A percentile compares a stretch with the other conserved stretches of the same genome.
These are phyloP conservation scores for Cryphonectria naterciae DNA, from an alignment of 2,329 filamentous ascomycete genomes.

Conservation along the genomic window DNA sequence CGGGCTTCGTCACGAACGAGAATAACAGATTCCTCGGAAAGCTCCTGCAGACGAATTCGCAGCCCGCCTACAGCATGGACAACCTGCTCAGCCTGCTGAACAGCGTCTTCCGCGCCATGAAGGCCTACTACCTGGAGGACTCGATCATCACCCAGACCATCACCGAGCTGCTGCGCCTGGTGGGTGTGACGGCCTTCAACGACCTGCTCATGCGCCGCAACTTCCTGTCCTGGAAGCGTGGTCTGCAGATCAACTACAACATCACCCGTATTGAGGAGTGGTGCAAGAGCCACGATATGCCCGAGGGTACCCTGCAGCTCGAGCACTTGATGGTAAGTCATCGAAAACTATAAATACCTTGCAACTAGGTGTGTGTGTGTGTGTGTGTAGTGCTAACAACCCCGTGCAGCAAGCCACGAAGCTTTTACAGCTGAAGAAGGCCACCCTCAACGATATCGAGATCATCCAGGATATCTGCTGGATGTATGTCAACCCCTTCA, in stretches of 20 bases:
- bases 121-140: constrained; percentile 96
- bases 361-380: neutral
- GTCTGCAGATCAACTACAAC: constrained; percentile 99
- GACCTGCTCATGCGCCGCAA: constrained; percentile 96
- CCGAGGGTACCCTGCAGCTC: constrained; percentile 93
- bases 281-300: constrained; percentile 99
- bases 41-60: constrained; percentile 85
- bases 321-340: constrained; percentile 89
- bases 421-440: constrained; percentile 97
- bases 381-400: constrained; percentile 35
- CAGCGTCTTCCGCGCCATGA: constrained; percentile 98
- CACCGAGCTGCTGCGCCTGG: constrained; percentile 87
- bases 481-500: constrained; percentile 72
- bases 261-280: constrained; percentile 99
- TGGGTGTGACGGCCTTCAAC: constrained; percentile 98
- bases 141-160: constrained; percentile 94
- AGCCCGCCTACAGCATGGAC: constrained; percentile 99
- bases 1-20: constrained; percentile 98
- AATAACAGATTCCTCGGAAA: constrained; percentile 98
- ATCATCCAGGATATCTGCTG: constrained; percentile 99
- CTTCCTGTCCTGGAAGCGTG: constrained; percentile 99
- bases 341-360: neutral
- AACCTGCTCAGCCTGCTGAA: constrained; percentile 94
- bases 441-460: constrained; percentile 97
- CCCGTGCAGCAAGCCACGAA: constrained; percentile 85